A percentile compares a stretch with the other conserved stretches of the same genome.
Conservation (phyloP, 2,329 filamentous ascomycete species). For the Cadophora sp. region DNA sequence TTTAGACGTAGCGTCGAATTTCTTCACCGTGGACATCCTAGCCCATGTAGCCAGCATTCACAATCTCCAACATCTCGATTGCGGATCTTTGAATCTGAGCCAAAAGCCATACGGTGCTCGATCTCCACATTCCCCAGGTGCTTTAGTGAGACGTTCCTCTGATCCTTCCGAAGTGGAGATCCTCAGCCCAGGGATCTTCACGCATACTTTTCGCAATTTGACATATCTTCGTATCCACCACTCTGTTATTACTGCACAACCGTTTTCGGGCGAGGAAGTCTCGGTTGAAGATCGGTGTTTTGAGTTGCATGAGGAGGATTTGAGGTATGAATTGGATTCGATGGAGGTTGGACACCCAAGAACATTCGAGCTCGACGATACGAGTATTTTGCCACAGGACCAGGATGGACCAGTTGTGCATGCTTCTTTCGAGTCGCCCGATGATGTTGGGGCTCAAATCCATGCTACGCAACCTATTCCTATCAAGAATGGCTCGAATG, state of each 20-base stretch:
- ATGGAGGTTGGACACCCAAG: slow-evolving; percentile 22
- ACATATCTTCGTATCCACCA: slow-evolving; percentile 34
- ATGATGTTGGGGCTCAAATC: slow-evolving; percentile 27
- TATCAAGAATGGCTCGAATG: neutral
- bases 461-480: slow-evolving; percentile 15
- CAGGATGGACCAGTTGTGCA: slow-evolving; percentile 12
- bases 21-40: slow-evolving; percentile 26
- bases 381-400: slow-evolving; percentile 19
- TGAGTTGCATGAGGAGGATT: slow-evolving; percentile 32
- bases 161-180: slow-evolving; percentile 23
- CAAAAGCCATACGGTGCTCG: slow-evolving; percentile 25
- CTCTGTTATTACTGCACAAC: slow-evolving; percentile 30
- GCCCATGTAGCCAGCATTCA: slow-evolving; percentile 25
- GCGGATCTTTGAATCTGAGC: slow-evolving; percentile 32
- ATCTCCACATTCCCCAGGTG: slow-evolving; percentile 24
- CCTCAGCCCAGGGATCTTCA: slow-evolving; percentile 27
- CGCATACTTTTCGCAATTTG: slow-evolving; percentile 32
- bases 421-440: slow-evolving; percentile 25
- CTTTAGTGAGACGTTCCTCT: slow-evolving; percentile 19
- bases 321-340: slow-evolving; percentile 32
- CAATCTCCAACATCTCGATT: slow-evolving; percentile 32
- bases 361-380: slow-evolving; percentile 31
- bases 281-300: slow-evolving; percentile 25
- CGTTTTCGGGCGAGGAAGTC: slow-evolving; percentile 31
- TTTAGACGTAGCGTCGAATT: slow-evolving; percentile 32